A percentile compares a stretch with the other conserved stretches of the same genome.
phyloP scores from a whole-genome alignment of 257 asterid genomes.

The Gentiana straminea region DNA sequence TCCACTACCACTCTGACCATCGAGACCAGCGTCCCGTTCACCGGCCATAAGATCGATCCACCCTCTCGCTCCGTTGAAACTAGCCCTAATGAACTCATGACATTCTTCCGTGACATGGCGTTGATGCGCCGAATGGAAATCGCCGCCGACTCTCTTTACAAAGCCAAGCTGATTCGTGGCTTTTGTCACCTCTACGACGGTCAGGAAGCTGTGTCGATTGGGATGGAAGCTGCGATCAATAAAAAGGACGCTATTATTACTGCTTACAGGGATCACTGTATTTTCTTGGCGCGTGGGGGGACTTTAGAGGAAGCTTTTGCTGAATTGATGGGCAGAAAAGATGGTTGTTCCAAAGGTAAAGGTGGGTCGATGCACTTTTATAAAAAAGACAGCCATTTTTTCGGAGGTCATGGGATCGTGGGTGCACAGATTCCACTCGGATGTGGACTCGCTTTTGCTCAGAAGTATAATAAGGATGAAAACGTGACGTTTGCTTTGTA shows the following conservation, averaged over 20 bases:
- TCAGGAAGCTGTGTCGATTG: conserved; percentile 62
- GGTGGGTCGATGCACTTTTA: conserved; percentile 99
- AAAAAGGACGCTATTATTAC: conserved; percentile 17
- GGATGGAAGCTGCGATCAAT: conserved; percentile 84
- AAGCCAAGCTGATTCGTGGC: conserved; percentile 75
- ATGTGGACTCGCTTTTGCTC: conserved; percentile 81
- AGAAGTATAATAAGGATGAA: conserved; percentile 84
- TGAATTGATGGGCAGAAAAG: conserved; percentile 87
- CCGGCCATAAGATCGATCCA: conserved; percentile 77
- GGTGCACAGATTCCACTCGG: conserved; percentile 97
- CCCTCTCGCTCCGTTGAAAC: conserved; percentile 81
- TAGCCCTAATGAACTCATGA: conserved; percentile 48
- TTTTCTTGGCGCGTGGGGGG: conserved; percentile 58
- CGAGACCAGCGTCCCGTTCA: conserved; percentile 83
- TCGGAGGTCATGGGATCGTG: conserved; percentile 95
- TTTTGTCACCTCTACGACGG: conserved; percentile 94
- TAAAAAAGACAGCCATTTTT: conserved; percentile 73
- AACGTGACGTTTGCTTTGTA: conserved; percentile 69
- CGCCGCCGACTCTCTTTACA: conserved; percentile 94
- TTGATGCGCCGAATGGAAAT: conserved; percentile 95
- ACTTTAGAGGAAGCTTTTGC: conserved; percentile 52
- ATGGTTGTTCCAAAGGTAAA: conserved; percentile 84
- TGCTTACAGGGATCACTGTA: conserved; percentile 18
- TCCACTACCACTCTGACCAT: conserved; percentile 51
- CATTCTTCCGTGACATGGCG: conserved; percentile 76